Conservation (phyloP, 2,329 filamentous ascomycete species). For the Fusarium compactum region DNA sequence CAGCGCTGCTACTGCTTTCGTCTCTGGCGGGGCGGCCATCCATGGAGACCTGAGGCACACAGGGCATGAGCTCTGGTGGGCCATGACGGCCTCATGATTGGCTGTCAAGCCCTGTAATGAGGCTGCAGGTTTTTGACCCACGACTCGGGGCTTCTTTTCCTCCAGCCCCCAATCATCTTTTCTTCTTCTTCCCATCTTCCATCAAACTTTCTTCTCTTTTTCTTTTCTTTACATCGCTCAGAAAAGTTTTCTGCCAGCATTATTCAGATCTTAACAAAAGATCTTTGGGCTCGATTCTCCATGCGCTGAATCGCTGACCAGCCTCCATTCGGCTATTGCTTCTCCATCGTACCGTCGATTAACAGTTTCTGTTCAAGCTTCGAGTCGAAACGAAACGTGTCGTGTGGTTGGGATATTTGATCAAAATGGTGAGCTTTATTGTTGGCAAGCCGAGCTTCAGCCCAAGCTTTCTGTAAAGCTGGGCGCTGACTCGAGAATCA, state of each 20-base stretch:
- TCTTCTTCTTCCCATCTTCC: constrained; percentile 41
- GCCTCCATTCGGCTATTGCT: constrained; percentile 42
- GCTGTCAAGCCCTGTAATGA: constrained; percentile 22
- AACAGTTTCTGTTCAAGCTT: constrained; percentile 30
- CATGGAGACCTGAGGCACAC: constrained; percentile 39
- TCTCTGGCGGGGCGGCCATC: constrained; percentile 1
- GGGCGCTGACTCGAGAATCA: constrained; percentile 50
- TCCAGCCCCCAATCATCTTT: constrained; percentile 46
- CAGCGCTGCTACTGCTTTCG: not conserved
- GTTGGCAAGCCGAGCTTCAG: constrained; percentile 21
- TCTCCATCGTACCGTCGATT: constrained; percentile 13
- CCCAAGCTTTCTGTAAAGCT: constrained; percentile 23
- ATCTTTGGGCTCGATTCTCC: constrained; percentile 35
- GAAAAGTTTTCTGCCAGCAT: constrained; percentile 15
- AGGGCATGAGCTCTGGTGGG: constrained; percentile 31
- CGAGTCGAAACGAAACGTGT: constrained; percentile 16
- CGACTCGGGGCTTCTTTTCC: constrained; percentile 42
- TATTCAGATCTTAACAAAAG: constrained; percentile 40
- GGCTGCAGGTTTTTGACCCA: constrained; percentile 36
- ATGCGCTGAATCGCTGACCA: constrained; percentile 42
- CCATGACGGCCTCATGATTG: constrained; percentile 35
- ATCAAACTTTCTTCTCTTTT: constrained; percentile 35
- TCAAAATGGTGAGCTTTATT: constrained; percentile 44
- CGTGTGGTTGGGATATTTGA: constrained; percentile 8
- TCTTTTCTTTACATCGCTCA: constrained; percentile 31